A percentile compares a stretch with the other conserved stretches of the same genome.
phyloP scores from a whole-genome alignment of 1,284 basidiomycete species.

The Leccinum fallax region DNA sequence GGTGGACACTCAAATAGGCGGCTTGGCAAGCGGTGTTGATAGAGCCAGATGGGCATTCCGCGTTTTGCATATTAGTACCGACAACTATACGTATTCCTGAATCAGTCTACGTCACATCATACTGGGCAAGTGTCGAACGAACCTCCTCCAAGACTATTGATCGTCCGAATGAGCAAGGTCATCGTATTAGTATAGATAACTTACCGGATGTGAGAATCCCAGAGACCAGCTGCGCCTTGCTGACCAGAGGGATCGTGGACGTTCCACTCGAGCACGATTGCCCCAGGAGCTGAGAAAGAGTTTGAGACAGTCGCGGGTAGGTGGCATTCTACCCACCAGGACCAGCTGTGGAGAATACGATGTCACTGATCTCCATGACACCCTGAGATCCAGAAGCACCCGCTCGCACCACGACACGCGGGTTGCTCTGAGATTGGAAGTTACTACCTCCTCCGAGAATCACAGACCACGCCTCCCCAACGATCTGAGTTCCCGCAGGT shows the following conservation, averaged over 20 bases:
- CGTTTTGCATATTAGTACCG: neutral
- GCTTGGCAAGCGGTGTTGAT: neutral
- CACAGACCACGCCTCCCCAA: constrained; percentile 59
- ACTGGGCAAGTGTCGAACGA: neutral
- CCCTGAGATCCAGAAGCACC: constrained; percentile 44
- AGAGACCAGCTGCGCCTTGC: constrained; percentile 57
- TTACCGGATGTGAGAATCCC: constrained; percentile 51
- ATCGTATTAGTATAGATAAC: neutral
- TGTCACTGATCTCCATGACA: constrained; percentile 49
- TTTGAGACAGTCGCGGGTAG: neutral
- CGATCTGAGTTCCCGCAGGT: constrained; percentile 52
- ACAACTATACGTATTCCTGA: neutral
- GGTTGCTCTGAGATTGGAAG: constrained; percentile 48
- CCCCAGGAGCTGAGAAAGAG: constrained; percentile 46
- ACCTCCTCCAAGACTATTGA: constrained; percentile 1
- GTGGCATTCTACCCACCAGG: constrained; percentile 36
- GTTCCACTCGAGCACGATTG: constrained; percentile 63
- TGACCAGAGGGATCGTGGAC: constrained; percentile 48
- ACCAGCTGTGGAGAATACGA: constrained; percentile 48
- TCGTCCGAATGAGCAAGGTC: neutral
- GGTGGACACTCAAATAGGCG: neutral
- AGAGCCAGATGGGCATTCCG: neutral
- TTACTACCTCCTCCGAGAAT: constrained; percentile 50
- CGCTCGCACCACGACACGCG: constrained; percentile 45
- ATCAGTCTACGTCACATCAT: neutral